Evolutionary conservation across 352 stramenopile genomes (phyloP).

Genomic region (Phytophthora tentaculata): DNA sequence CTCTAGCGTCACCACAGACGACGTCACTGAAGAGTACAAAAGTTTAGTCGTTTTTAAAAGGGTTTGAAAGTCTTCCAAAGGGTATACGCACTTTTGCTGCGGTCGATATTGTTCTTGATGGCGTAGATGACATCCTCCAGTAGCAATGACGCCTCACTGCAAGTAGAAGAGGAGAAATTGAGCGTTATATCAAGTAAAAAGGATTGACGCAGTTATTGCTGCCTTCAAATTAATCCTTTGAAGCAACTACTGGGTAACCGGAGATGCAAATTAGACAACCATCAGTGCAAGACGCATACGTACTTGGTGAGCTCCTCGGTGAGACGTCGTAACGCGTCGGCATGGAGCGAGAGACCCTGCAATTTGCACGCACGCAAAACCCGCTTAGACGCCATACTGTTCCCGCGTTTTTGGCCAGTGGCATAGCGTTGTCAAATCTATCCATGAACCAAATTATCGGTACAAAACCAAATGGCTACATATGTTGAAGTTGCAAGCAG

Average conservation of each 20-base stretch:
- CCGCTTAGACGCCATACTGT: constrained; percentile 76
- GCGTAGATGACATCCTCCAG: constrained; percentile 87
- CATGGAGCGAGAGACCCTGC: constrained; percentile 81
- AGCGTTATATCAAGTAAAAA: constrained; percentile 4
- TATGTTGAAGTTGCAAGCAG: constrained; percentile 12
- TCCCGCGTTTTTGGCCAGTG: constrained; percentile 22
- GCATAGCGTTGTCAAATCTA: not conserved
- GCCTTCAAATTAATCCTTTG: constrained; percentile 6
- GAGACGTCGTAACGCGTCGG: constrained; percentile 68
- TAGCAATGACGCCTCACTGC: constrained; percentile 73
- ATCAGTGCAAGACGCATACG: constrained; percentile 18
- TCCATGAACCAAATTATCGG: constrained; percentile 20
- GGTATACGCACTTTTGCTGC: constrained; percentile 73
- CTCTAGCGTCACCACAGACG: constrained; percentile 83
- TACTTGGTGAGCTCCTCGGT: constrained; percentile 73
- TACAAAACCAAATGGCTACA: constrained; percentile 6
- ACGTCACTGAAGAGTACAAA: constrained; percentile 58
- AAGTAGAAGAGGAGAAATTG: constrained; percentile 5
- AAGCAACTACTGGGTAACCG: constrained; percentile 4
- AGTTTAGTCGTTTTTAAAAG: not conserved
- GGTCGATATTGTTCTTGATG: constrained; percentile 91
- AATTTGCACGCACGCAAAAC: constrained; percentile 87
- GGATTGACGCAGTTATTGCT: constrained; percentile 5
- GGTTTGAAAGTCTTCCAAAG: not conserved
- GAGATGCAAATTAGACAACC: constrained; percentile 9